A percentile compares a stretch with the other conserved stretches of the same genome.
Evolutionary conservation across 371 early-diverging fungal species (phyloP).

Genomic region (Rhizomucor miehei): DNA sequence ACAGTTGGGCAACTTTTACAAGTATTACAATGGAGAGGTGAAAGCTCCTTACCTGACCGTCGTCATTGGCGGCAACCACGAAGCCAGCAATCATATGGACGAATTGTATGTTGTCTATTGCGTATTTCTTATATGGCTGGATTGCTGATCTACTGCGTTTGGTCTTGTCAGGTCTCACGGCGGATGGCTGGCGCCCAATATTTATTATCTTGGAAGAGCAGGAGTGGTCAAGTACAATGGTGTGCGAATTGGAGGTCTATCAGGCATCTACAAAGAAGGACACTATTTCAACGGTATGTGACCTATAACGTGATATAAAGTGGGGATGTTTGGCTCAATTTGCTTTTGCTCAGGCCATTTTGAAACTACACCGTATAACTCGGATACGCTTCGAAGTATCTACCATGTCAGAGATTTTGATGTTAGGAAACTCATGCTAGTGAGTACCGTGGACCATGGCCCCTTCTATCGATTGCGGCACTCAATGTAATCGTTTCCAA

Average conservation of each 20-base stretch:
- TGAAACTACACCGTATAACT: constrained; percentile 76
- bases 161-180: constrained; percentile 88
- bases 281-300: constrained; percentile 64
- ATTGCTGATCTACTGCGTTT: no score
- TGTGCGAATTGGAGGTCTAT: constrained; percentile 87
- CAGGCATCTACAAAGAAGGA: constrained; percentile 85
- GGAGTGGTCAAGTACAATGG: constrained; percentile 84
- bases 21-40: constrained; percentile 87
- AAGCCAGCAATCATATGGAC: constrained; percentile 89
- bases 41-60: constrained; percentile 85
- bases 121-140: no score
- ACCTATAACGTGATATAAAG: neutral
- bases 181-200: constrained; percentile 95
- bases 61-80: constrained; percentile 98
- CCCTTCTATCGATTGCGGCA: no score
- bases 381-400: constrained; percentile 51
- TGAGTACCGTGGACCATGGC: constrained; percentile 15
- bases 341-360: constrained; percentile 57
- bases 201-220: constrained; percentile 90
- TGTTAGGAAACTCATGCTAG: constrained; percentile 69
- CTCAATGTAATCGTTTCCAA: neutral
- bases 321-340: neutral
- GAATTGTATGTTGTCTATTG: constrained; percentile 68
- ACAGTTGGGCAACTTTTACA: constrained; percentile 80
- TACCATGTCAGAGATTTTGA: constrained; percentile 91